Conservation (phyloP, 2,329 filamentous ascomycete genomes). For the Claviceps digitariae region DNA sequence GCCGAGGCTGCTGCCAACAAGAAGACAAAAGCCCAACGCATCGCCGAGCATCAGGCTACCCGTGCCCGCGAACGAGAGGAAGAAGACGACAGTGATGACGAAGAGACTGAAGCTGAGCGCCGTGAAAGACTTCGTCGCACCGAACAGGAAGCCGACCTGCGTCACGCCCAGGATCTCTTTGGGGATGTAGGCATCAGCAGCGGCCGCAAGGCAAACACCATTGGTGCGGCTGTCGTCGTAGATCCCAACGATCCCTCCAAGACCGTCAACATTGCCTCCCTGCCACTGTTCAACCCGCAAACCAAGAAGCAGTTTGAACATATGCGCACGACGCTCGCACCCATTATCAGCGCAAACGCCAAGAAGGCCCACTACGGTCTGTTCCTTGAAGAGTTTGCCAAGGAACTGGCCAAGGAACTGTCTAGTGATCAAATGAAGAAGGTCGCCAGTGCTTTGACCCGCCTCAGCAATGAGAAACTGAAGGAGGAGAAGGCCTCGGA, state of each 20-base stretch:
- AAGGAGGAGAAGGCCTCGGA: conserved; percentile 93
- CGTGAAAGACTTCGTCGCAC: conserved; percentile 62
- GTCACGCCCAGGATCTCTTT: conserved; percentile 85
- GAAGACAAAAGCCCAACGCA: conserved; percentile 76
- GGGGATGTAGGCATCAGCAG: conserved; percentile 54
- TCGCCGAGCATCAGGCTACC: conserved; percentile 62
- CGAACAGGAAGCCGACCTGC: conserved; percentile 79
- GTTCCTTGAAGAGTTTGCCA: conserved; percentile 83
- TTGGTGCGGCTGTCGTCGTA: conserved; percentile 51
- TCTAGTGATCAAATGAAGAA: conserved; percentile 95
- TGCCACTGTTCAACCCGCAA: conserved; percentile 78
- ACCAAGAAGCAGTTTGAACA: conserved; percentile 78
- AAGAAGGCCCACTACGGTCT: conserved; percentile 86
- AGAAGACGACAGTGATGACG: conserved; percentile 44
- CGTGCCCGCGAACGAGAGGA: conserved; percentile 39
- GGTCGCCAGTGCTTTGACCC: conserved; percentile 74
- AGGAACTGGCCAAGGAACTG: conserved; percentile 75
- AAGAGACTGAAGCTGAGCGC: conserved; percentile 59
- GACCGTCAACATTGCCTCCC: conserved; percentile 64
- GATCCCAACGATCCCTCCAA: conserved; percentile 62
- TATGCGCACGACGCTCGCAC: conserved; percentile 65
- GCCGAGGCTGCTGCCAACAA: conserved; percentile 80
- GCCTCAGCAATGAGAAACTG: conserved; percentile 93
- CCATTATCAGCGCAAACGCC: conserved; percentile 57
- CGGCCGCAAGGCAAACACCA: conserved; percentile 54